Conservation (phyloP, 352 stramenopile species). For the Phytophthora fragariae region DNA sequence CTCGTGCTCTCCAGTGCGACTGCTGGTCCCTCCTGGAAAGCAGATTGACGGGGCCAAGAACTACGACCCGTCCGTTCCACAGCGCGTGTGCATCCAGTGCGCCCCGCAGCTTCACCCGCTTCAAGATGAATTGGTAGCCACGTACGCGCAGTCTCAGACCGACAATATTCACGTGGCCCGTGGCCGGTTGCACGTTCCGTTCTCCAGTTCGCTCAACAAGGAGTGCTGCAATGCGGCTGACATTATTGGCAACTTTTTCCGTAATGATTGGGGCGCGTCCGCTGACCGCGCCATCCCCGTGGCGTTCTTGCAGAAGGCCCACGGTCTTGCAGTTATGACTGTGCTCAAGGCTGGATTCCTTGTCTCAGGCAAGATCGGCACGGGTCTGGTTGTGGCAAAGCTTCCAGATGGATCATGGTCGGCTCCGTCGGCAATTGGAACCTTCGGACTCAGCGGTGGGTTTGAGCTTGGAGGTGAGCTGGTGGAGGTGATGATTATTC, state of each 20-base stretch:
- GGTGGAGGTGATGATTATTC: constrained; percentile 92
- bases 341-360: constrained; percentile 65
- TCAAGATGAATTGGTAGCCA: constrained; percentile 55
- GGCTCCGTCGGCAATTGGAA: constrained; percentile 92
- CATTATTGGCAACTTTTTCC: constrained; percentile 75
- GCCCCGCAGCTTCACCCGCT: constrained; percentile 54
- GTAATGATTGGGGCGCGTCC: constrained; percentile 58
- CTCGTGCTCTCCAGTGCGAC: constrained; percentile 55
- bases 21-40: constrained; percentile 54
- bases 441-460: constrained; percentile 81
- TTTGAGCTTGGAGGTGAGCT: constrained; percentile 90
- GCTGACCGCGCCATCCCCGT: constrained; percentile 57
- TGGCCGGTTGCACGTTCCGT: constrained; percentile 51
- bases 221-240: constrained; percentile 66
- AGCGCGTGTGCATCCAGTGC: constrained; percentile 68
- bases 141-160: constrained; percentile 47
- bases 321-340: constrained; percentile 65
- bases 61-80: constrained; percentile 58
- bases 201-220: constrained; percentile 54
- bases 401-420: constrained; percentile 87
- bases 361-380: constrained; percentile 67
- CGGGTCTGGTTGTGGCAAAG: constrained; percentile 84
- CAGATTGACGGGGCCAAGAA: constrained; percentile 57
- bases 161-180: constrained; percentile 52
- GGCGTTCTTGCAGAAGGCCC: constrained; percentile 59